A percentile compares a stretch with the other conserved stretches of the same genome.
Conservation (phyloP, 78 protist species). For the Trichosphaerium sp. region DNA sequence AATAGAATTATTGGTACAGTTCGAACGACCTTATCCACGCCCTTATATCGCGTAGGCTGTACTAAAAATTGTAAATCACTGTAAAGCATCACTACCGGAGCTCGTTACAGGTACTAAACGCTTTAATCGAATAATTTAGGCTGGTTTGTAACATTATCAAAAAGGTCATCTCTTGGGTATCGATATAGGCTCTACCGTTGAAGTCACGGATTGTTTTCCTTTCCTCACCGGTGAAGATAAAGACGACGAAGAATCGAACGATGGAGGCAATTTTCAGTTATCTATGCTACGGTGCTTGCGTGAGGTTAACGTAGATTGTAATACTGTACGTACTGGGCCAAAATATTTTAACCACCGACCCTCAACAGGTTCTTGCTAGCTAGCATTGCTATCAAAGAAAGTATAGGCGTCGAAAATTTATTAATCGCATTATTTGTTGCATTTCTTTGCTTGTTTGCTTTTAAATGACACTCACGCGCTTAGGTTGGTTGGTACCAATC, state of each 20-base stretch:
- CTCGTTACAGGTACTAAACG: constrained; percentile 9
- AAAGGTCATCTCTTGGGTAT: constrained; percentile 71
- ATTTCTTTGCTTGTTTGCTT: too few species aligned
- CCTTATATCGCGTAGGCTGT: too few species aligned
- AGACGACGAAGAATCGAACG: constrained; percentile 33
- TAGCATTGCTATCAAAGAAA: too few species aligned
- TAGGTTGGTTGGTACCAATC: constrained; percentile 78
- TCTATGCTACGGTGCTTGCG: constrained; percentile 56
- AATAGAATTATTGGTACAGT: too few species aligned
- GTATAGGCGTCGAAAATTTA: too few species aligned
- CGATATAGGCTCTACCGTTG: constrained; percentile 43
- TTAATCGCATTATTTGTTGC: too few species aligned
- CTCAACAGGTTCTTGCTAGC: too few species aligned
- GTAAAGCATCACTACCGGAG: constrained; percentile 54
- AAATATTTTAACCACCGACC: too few species aligned
- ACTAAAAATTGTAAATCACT: constrained; percentile 64
- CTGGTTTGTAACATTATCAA: neutral
- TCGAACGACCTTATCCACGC: too few species aligned
- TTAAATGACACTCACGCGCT: too few species aligned
- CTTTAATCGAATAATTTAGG: neutral
- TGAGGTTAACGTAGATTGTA: constrained; percentile 65
- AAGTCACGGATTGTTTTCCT: constrained; percentile 68
- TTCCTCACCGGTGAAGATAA: constrained; percentile 28
- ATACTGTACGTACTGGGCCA: too few species aligned
- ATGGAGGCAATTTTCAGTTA: constrained; percentile 16